Evolutionary conservation across 768 basidiomycete species (phyloP).

Genomic region (Tulasnella sp.): DNA sequence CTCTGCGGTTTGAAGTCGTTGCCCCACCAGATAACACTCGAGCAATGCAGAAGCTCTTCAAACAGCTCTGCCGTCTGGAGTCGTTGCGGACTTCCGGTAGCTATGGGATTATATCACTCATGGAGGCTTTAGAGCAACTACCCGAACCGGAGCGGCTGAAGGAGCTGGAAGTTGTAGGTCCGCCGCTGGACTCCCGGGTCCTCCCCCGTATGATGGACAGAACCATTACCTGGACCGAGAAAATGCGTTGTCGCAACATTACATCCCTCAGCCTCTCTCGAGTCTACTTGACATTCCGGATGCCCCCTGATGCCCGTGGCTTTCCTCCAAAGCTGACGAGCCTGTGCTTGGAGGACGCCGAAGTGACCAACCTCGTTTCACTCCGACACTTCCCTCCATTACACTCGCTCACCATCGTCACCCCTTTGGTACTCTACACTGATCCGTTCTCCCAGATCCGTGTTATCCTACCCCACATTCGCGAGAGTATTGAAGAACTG

Average conservation of each 20-base stretch:
- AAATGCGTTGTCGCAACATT: background rate
- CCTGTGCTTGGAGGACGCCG: background rate
- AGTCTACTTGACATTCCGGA: slow-evolving; percentile 7
- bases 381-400: slow-evolving; percentile 1
- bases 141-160: background rate
- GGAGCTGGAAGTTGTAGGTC: slow-evolving; percentile 6
- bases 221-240: slow-evolving; percentile 8
- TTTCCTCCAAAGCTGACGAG: slow-evolving; percentile 5
- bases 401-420: slow-evolving; percentile 3
- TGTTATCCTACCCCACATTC: background rate
- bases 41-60: background rate
- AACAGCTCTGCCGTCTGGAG: background rate
- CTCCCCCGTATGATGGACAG: slow-evolving; percentile 7
- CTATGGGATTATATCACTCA: background rate
- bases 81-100: background rate
- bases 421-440: background rate
- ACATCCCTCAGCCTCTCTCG: slow-evolving; percentile 2
- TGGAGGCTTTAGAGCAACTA: background rate
- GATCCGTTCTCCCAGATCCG: slow-evolving; percentile 11
- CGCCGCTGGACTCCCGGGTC: background rate
- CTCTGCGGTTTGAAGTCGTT: background rate
- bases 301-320: background rate
- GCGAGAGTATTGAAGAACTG: background rate
- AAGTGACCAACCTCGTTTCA: slow-evolving; percentile 4
- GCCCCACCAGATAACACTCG: background rate